Conservation (phyloP, 2,329 filamentous ascomycete genomes). For the Beauveria bassiana region DNA sequence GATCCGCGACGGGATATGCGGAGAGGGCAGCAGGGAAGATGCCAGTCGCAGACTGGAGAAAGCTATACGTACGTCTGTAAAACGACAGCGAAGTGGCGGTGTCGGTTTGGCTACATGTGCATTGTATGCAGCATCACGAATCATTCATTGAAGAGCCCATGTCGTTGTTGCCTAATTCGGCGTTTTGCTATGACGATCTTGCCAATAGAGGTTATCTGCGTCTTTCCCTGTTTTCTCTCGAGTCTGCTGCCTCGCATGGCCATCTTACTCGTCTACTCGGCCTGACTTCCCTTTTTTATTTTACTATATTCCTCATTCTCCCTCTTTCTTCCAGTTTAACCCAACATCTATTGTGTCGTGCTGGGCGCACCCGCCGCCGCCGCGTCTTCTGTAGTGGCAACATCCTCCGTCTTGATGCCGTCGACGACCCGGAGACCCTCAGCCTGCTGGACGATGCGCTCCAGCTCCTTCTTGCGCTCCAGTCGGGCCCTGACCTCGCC, state of each 20-base stretch:
- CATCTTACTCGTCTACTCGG: neutral
- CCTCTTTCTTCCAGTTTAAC: too few species aligned
- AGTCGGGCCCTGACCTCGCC: slow-evolving; percentile 49
- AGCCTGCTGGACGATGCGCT: slow-evolving; percentile 34
- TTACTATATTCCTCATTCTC: neutral
- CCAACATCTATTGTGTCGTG: slow-evolving; percentile 7
- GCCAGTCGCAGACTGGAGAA: neutral
- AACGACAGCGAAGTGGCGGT: too few species aligned
- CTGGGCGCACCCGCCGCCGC: neutral
- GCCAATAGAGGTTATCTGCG: neutral
- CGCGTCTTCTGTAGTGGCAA: neutral
- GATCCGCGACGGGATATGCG: neutral
- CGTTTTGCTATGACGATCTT: neutral
- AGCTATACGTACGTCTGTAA: too few species aligned
- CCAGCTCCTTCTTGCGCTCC: slow-evolving; percentile 35
- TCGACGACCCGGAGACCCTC: slow-evolving; percentile 39
- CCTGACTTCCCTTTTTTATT: neutral
- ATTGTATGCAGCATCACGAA: neutral
- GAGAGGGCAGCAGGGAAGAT: neutral
- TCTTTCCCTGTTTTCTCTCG: neutral
- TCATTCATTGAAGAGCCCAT: neutral
- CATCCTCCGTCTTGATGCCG: slow-evolving; percentile 36
- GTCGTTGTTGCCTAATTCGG: neutral
- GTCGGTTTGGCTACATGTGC: too few species aligned
- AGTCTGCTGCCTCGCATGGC: too few species aligned